Evolutionary conservation across 2,329 filamentous ascomycete genomes (phyloP).

Genomic region (Penicillium aurantiogriseum): DNA sequence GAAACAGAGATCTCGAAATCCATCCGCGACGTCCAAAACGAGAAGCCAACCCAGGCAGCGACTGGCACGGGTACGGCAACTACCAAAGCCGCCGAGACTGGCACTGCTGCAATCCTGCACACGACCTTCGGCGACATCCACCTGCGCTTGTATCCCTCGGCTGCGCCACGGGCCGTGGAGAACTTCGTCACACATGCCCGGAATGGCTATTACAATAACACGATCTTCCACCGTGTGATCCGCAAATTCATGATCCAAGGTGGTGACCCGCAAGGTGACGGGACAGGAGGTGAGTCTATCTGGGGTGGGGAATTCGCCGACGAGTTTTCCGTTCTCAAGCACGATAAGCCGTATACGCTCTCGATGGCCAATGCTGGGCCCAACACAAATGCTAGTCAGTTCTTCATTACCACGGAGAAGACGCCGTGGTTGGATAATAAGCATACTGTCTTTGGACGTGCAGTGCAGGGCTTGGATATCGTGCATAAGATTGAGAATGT

Average conservation of each 20-base stretch:
- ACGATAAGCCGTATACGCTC: conserved; percentile 94
- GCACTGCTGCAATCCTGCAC: conserved; percentile 79
- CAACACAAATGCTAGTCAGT: conserved; percentile 93
- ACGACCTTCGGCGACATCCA: conserved; percentile 94
- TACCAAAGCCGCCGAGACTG: conserved; percentile 67
- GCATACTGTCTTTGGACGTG: conserved; percentile 92
- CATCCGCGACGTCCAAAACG: conserved; percentile 88
- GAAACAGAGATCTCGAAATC: conserved; percentile 79
- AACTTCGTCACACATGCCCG: conserved; percentile 93
- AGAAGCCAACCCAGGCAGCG: conserved; percentile 72
- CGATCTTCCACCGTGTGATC: conserved; percentile 96
- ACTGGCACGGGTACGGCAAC: conserved; percentile 46
- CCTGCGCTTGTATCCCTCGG: conserved; percentile 86
- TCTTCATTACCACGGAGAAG: conserved; percentile 98
- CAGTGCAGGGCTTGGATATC: conserved; percentile 86
- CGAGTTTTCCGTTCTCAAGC: conserved; percentile 85
- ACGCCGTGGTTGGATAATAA: conserved; percentile 95
- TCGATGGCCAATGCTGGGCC: conserved; percentile 98
- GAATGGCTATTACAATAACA: conserved; percentile 93
- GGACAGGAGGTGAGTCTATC: conserved; percentile 85
- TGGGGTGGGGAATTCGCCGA: conserved; percentile 93
- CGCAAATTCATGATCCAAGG: conserved; percentile 96
- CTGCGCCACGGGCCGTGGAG: conserved; percentile 90
- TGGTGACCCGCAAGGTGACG: conserved; percentile 83
- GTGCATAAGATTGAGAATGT: conserved; percentile 94